Evolutionary conservation across 2,329 filamentous ascomycete genomes (phyloP), one percentile per base, ranked within the genome.

Genomic region (Arthroderma sp.): DNA sequence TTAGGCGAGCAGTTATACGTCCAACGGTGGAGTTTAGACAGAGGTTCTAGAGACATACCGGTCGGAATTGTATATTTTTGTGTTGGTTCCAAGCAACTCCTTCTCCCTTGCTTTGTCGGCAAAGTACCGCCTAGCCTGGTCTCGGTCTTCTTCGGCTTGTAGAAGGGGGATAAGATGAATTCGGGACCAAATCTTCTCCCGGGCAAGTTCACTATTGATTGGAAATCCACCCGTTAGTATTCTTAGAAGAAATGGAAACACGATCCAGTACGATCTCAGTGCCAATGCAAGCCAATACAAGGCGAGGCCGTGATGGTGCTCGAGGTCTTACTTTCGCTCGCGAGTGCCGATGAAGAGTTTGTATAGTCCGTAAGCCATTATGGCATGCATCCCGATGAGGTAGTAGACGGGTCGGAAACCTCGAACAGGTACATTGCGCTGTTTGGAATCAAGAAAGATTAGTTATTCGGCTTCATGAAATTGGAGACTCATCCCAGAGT

Each of bases 151-250:
- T 71, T 98, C 93, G 58, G 93, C 93, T 73, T 97, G 91, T 62
- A 98, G 83, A 62, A 95, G 77, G 59, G 93, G 93, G 68, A 91
- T 93, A 63, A 98, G 80, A 76, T 97, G 84, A 75, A 98, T 95
- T 70, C 93, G 86, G 61, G 88, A 83, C 93, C 93, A 98, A 83
- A 95, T 93, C 80, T 97, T 98, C 71, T 98, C 93, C 66, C 93
- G 88, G 62, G 85, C 88, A 64, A 95, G 85, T 75, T 98, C 93
- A 70, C 91, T 96, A 67, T 58, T 25, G 0, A 13, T 56, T 9
- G 4, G 23, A 47, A 13, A n/a, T 9, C 54, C n/a, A n/a, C n/a
- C n/a, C 8, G 38, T 38, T 38, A 54, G 31, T 6, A 15, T 8
- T 15, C 3, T 39, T 38, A 7, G 28, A 33, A n/a, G 35, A 38